Percentiles rank a stretch among this genome's conserved stretches.
Conservation (phyloP, 139 green algal genomes). For the Bryopsis sp. region DNA sequence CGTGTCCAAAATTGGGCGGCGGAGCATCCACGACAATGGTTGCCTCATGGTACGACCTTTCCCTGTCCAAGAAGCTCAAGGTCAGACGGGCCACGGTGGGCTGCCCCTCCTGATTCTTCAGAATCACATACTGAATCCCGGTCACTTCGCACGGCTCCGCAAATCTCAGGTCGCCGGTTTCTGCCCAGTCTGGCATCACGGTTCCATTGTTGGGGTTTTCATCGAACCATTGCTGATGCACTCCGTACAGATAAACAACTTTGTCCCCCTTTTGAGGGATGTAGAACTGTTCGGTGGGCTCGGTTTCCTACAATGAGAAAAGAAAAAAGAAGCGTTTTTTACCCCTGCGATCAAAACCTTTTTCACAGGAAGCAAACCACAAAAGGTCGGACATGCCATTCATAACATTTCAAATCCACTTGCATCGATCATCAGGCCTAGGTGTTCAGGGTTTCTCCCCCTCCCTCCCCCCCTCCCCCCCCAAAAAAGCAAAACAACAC, state of each 20-base stretch:
- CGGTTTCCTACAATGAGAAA: too few relatives aligned
- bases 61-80: background rate
- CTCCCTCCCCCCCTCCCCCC: too few relatives aligned
- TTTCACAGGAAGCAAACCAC: too few relatives aligned
- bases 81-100: background rate
- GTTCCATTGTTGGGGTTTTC: slow-evolving; percentile 30
- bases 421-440: too few relatives aligned
- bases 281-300: too few relatives aligned
- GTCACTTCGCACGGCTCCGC: slow-evolving; percentile 42
- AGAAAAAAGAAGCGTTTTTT: too few relatives aligned
- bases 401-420: too few relatives aligned
- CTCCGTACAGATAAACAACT: slow-evolving; percentile 55
- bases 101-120: slow-evolving; percentile 14
- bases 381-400: too few relatives aligned
- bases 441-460: too few relatives aligned
- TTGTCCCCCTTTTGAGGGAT: slow-evolving; percentile 54
- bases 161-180: slow-evolving; percentile 27
- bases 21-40: slow-evolving; percentile 37
- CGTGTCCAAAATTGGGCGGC: slow-evolving; percentile 27
- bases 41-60: background rate
- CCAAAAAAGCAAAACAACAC: too few relatives aligned
- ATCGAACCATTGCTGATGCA: slow-evolving; percentile 32
- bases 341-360: too few relatives aligned
- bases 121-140: slow-evolving; percentile 39
- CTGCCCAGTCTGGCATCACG: slow-evolving; percentile 20